phyloP scores from a whole-genome alignment of 768 basidiomycete species.

The Steccherinum ochraceum region DNA sequence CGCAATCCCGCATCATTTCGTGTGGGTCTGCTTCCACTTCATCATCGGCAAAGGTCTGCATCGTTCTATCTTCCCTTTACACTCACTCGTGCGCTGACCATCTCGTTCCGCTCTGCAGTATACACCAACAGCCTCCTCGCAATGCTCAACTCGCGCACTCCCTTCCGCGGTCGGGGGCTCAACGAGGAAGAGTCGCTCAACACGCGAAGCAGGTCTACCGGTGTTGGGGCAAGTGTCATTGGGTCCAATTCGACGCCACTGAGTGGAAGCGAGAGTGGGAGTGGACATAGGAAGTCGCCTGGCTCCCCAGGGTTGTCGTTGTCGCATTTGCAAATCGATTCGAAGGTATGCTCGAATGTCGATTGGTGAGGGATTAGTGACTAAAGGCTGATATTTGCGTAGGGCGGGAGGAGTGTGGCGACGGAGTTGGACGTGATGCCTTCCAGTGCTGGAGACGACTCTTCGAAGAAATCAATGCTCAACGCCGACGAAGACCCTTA shows the following conservation, averaged over 20 bases:
- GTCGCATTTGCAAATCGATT: background rate
- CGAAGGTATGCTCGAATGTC: background rate
- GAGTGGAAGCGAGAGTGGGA: too few relatives aligned
- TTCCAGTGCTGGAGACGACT: background rate
- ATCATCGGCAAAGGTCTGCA: constrained; percentile 13
- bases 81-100: background rate
- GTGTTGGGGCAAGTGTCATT: too few relatives aligned
- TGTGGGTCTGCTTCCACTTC: constrained; percentile 18
- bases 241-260: too few relatives aligned
- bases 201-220: background rate
- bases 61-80: background rate
- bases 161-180: constrained; percentile 16
- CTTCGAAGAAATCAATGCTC: too few relatives aligned
- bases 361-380: too few relatives aligned
- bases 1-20: constrained; percentile 8
- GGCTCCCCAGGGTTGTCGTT: background rate
- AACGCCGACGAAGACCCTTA: too few relatives aligned
- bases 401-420: background rate
- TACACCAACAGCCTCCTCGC: constrained; percentile 17
- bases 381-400: background rate
- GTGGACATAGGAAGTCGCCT: background rate
- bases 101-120: constrained; percentile 2
- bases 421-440: background rate
- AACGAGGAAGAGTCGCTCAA: constrained; percentile 17
- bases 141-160: constrained; percentile 20